A percentile compares a stretch with the other conserved stretches of the same genome.
These are phyloP conservation scores for Thozetella sp. DNA, from an alignment of 495 filamentous ascomycete species.

Conservation along the genomic window DNA sequence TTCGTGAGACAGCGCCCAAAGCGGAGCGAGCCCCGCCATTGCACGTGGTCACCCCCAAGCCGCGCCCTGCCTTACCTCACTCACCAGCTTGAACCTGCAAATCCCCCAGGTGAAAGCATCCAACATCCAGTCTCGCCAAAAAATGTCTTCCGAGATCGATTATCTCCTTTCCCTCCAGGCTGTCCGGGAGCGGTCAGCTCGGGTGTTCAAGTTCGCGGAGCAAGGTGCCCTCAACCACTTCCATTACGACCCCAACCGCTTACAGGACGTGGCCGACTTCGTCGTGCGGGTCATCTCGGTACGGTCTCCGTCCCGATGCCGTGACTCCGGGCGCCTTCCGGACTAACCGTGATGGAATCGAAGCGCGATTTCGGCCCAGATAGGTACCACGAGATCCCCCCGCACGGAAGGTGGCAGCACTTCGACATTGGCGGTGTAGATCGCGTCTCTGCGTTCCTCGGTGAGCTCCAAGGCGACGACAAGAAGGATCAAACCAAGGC, in stretches of 20 bases:
- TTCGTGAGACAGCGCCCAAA: too few species aligned
- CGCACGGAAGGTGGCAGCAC: slow-evolving; percentile 73
- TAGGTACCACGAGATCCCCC: slow-evolving; percentile 49
- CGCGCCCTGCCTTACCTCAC: too few species aligned
- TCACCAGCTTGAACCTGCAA: too few species aligned
- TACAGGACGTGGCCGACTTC: slow-evolving; percentile 11
- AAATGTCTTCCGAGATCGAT: slow-evolving; percentile 3
- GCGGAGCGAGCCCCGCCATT: too few species aligned
- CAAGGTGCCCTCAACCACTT: slow-evolving; percentile 10
- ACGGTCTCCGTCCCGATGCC: not conserved
- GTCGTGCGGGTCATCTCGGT: slow-evolving; percentile 5
- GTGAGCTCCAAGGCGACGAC: slow-evolving; percentile 39
- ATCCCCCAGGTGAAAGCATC: too few species aligned
- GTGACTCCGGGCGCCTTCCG: not conserved
- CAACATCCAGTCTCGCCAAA: too few species aligned
- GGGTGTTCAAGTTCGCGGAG: slow-evolving; percentile 7
- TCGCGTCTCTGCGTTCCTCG: slow-evolving; percentile 67
- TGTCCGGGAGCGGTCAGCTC: slow-evolving; percentile 13
- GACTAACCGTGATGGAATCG: not conserved
- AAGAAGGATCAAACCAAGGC: slow-evolving; percentile 63
- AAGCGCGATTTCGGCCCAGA: slow-evolving; percentile 59
- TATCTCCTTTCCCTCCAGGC: slow-evolving; percentile 16
- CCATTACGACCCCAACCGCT: slow-evolving; percentile 4
- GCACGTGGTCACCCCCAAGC: too few species aligned
- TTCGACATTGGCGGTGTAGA: slow-evolving; percentile 70